Percentiles rank a stretch among this genome's conserved stretches.
These are phyloP conservation scores for Agapanthus africanus DNA, from an alignment of 106 monocot genomes.

Conservation along the genomic window DNA sequence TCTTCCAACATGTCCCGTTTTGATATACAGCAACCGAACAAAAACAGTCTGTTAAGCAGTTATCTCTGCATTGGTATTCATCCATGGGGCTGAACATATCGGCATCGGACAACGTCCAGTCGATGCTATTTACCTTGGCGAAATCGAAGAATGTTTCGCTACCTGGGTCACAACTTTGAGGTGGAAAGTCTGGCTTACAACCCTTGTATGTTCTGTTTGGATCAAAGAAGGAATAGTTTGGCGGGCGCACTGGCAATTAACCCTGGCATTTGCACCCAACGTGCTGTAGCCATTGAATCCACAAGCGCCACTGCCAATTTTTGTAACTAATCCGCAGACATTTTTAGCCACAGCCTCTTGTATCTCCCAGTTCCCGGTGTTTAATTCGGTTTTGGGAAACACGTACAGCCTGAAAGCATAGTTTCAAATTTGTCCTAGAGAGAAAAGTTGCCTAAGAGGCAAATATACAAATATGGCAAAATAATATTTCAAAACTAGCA, in stretches of 20 bases:
- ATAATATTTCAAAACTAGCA: no score
- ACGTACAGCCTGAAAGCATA: slow-evolving; percentile 19
- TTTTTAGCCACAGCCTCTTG: background rate
- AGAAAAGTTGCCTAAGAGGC: no score
- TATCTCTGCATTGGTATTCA: background rate
- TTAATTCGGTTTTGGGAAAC: background rate
- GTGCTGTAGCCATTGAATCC: background rate
- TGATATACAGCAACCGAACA: slow-evolving; percentile 11
- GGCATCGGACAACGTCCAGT: background rate
- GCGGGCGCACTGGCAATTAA: background rate
- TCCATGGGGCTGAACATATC: background rate
- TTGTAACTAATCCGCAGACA: background rate
- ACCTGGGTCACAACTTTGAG: background rate
- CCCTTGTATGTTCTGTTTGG: background rate
- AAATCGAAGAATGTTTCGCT: background rate
- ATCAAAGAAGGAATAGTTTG: background rate
- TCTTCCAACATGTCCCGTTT: background rate
- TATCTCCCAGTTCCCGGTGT: background rate
- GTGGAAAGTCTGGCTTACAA: background rate
- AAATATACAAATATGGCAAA: no score
- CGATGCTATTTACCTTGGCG: background rate
- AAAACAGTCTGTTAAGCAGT: slow-evolving; percentile 33
- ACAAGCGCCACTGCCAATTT: background rate
- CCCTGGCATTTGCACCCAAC: background rate
- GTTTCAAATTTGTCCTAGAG: no score